Percentiles rank a stretch among this genome's conserved stretches.
Evolutionary conservation across 2,329 filamentous ascomycete species (phyloP).

Genomic region (Aspergillus latus): DNA sequence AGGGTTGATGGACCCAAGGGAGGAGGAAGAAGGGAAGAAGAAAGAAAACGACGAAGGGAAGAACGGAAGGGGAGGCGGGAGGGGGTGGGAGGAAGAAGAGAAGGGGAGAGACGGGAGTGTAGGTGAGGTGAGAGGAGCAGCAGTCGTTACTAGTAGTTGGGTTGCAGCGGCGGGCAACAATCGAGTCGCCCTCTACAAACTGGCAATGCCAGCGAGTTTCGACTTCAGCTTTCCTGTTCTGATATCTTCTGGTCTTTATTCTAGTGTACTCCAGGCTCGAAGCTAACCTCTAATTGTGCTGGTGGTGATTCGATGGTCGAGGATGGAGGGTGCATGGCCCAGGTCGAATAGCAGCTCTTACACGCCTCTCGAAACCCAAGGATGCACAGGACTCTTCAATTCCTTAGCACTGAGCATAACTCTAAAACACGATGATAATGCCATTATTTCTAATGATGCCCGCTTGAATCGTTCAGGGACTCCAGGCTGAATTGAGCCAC

Average conservation of each 20-base stretch:
- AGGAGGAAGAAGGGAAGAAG: conserved; percentile 17
- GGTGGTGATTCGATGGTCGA: conserved; percentile 5
- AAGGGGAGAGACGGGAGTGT: conserved; percentile 8
- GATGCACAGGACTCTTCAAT: neutral
- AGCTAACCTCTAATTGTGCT: neutral
- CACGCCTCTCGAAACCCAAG: conserved; percentile 3
- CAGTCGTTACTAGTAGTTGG: conserved; percentile 3
- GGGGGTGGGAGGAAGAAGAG: conserved; percentile 6
- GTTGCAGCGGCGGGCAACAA: conserved; percentile 6
- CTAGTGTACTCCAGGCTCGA: neutral
- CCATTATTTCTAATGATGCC: neutral
- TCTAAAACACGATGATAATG: neutral
- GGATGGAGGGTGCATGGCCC: neutral
- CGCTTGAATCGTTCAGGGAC: neutral
- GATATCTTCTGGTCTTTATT: neutral
- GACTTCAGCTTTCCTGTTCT: neutral
- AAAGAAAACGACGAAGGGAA: conserved; percentile 11
- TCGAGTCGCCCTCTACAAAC: conserved; percentile 1
- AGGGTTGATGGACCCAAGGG: conserved; percentile 23
- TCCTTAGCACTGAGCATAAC: neutral
- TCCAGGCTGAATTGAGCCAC: neutral
- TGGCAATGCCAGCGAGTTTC: neutral
- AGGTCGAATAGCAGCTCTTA: neutral
- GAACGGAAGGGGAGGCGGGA: conserved; percentile 9
- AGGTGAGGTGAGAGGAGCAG: conserved; percentile 1